Evolutionary conservation across 176 grass and related monocot genomes (phyloP).

Genomic region (Cocos nucifera): DNA sequence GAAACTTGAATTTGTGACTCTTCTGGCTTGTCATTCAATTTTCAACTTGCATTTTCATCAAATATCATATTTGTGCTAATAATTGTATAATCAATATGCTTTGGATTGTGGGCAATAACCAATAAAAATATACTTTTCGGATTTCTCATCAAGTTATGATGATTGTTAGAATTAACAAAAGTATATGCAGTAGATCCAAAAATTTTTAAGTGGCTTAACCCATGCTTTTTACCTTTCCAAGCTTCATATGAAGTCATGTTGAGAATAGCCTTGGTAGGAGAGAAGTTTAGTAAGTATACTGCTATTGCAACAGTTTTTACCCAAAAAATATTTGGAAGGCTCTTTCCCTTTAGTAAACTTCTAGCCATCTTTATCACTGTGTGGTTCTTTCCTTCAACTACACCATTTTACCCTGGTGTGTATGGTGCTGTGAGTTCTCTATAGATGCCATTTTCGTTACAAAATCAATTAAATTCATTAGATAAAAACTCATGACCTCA

Average conservation of each 20-base stretch:
- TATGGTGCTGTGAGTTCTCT: conserved; percentile 1
- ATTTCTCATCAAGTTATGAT: not conserved
- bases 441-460: conserved; percentile 1
- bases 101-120: not conserved
- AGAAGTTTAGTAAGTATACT: not conserved
- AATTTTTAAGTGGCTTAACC: not conserved
- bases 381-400: conserved; percentile 1
- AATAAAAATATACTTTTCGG: not conserved
- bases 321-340: conserved; percentile 6
- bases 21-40: not conserved
- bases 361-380: not conserved
- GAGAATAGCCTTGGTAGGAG: no score
- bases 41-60: not conserved
- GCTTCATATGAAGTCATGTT: not conserved
- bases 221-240: not conserved
- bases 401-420: conserved; percentile 2
- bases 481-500: no score
- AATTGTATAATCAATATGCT: not conserved
- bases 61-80: not conserved
- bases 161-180: not conserved
- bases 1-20: no score
- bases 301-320: not conserved
- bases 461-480: no score
- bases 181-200: not conserved
- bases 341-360: not conserved